Base-by-base conservation (phyloP, 305 asterid species). In the Lippia alba region DNA sequence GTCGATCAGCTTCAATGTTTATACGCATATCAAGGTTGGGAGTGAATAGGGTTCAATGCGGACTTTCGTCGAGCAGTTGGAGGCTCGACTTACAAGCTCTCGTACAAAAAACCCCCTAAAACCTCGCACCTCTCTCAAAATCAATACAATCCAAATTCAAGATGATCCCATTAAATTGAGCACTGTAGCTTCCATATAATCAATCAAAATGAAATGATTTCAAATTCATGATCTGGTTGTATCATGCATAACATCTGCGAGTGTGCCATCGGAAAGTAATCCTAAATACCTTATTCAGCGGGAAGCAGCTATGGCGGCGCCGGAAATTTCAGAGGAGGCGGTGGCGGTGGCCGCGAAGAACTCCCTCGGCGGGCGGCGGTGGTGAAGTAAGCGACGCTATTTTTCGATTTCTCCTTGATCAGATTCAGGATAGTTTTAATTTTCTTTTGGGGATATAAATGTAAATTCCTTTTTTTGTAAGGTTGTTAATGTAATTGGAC, bases 41-140 rank as follows among this genome's bases (percentile, higher is more conserved):
- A 50, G 63, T 32, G 34, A 76, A 16, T 55, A 40, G 64, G 71
- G 46, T 39, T 75, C 67, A 34, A 8, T 56, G 68, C 61, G 3
- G 73, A 63, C 68, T 72, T 81, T 66, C 36, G 70, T 81, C 83
- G 64, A 81, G 70, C 83, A 70, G 64, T 76, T 78, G 61, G 76
- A 65, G 78, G 8, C 16, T n/a, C 30, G 30, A 24, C 30, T 24
- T 24, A 24, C 1, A 24, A 24, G 30, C 30, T 24, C 30, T 24
- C 30, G 30, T 3, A 24, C 30, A 24, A 1, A 53, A 54, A 56
- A 36, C 1, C 19, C 50, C 49, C 20, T 20, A 53, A 36, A 53
- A 41, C 56, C 46, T 9, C 17, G 9, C 19, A 53, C 59, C 30
- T 36, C 17, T 2, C 19, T 10, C 46, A 5, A 18, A 58, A 17